Evolutionary conservation across 108 stramenopile genomes (phyloP).

Genomic region (Skeletonema potamos): DNA sequence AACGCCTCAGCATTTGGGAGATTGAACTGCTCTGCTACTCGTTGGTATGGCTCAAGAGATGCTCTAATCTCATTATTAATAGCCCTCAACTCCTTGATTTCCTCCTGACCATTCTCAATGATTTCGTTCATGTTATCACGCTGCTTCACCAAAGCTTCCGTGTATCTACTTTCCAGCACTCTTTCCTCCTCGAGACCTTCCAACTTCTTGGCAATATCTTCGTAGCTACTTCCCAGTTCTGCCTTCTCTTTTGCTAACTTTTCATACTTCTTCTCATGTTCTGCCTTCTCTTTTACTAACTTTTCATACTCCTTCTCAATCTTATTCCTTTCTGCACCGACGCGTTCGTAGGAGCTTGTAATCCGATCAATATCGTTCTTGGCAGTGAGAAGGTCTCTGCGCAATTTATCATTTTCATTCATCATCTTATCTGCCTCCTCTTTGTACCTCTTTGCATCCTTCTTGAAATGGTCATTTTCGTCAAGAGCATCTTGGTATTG

Average conservation of each 20-base stretch:
- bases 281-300: slow-evolving; percentile 11
- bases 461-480: slow-evolving; percentile 28
- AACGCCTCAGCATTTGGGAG: slow-evolving; percentile 4
- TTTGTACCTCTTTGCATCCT: slow-evolving; percentile 25
- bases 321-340: neutral
- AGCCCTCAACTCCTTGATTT: slow-evolving; percentile 35
- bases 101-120: slow-evolving; percentile 38
- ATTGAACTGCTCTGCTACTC: slow-evolving; percentile 13
- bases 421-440: slow-evolving; percentile 32
- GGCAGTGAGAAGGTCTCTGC: neutral
- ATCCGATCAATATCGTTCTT: slow-evolving; percentile 29
- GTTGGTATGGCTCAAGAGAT: slow-evolving; percentile 1
- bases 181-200: slow-evolving; percentile 40
- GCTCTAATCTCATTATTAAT: slow-evolving; percentile 6
- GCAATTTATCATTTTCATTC: slow-evolving; percentile 34
- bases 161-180: slow-evolving; percentile 36
- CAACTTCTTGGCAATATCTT: slow-evolving; percentile 30
- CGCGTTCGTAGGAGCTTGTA: slow-evolving; percentile 7
- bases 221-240: slow-evolving; percentile 3
- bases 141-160: slow-evolving; percentile 45
- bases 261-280: slow-evolving; percentile 9
- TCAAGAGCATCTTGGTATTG: slow-evolving; percentile 15
- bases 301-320: slow-evolving; percentile 12
- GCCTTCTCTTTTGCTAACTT: slow-evolving; percentile 8
- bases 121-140: slow-evolving; percentile 43